phyloP scores from a whole-genome alignment of 768 basidiomycete species.

The Clathrus columnatus region DNA sequence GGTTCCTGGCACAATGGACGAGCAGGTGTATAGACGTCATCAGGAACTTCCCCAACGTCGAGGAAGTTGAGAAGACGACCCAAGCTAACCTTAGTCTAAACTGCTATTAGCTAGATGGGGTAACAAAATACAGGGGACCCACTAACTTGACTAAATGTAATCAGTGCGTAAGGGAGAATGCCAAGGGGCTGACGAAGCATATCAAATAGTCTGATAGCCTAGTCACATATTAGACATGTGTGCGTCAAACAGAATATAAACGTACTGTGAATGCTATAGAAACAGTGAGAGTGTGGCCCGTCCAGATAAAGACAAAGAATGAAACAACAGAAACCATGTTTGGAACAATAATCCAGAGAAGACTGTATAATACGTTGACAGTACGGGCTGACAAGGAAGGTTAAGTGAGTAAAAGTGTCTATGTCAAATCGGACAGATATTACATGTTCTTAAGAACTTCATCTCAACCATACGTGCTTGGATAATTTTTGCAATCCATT shows the following conservation, averaged over 20 bases:
- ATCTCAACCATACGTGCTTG: conserved; percentile 26
- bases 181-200: conserved; percentile 11
- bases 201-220: conserved; percentile 10
- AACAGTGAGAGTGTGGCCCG: conserved; percentile 27
- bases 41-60: conserved; percentile 29
- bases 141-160: conserved; percentile 1
- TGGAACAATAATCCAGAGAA: conserved; percentile 27
- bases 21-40: conserved; percentile 27
- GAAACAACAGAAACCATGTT: conserved; percentile 25
- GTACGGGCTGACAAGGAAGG: conserved; percentile 13
- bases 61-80: conserved; percentile 30
- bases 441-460: conserved; percentile 22
- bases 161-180: conserved; percentile 12
- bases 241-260: background rate
- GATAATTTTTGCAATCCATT: conserved; percentile 34
- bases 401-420: background rate
- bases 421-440: background rate
- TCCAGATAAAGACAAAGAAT: conserved; percentile 27
- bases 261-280: conserved; percentile 30
- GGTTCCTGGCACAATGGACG: conserved; percentile 8
- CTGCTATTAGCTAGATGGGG: background rate
- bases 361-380: conserved; percentile 23
- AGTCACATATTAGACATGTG: background rate
- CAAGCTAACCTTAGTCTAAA: conserved; percentile 24
- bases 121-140: background rate